phyloP scores from a whole-genome alignment of 169 alveolate species.

The Eimeria acervulina region DNA sequence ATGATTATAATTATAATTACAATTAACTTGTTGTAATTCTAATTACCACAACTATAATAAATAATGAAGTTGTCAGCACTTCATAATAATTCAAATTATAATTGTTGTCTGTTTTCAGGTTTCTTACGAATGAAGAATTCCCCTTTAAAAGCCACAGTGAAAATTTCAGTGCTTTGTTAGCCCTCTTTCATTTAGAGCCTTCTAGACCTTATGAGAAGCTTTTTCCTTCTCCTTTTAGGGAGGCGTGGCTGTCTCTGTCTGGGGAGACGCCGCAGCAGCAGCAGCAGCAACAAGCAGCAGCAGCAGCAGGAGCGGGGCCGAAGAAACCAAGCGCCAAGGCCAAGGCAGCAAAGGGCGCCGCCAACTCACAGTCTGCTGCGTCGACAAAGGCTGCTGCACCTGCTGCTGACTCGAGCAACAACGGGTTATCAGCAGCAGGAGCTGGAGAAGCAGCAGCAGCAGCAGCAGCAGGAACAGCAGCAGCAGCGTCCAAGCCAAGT shows the following conservation, averaged over 20 bases:
- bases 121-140: conserved; percentile 67
- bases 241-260: conserved; percentile 74
- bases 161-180: conserved; percentile 67
- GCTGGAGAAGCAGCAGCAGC: conserved; percentile 24
- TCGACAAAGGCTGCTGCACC: conserved; percentile 1
- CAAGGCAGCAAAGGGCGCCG: conserved; percentile 19
- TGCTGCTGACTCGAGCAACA: not conserved
- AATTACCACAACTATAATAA: too few relatives aligned
- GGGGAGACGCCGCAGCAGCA: conserved; percentile 55
- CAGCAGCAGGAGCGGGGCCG: conserved; percentile 49
- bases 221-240: conserved; percentile 77
- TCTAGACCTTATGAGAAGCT: conserved; percentile 78
- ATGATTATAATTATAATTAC: too few relatives aligned
- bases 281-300: conserved; percentile 69
- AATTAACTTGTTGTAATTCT: too few relatives aligned
- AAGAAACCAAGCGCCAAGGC: conserved; percentile 40
- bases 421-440: conserved; percentile 4
- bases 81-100: not conserved
- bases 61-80: too few relatives aligned
- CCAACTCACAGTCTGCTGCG: conserved; percentile 16
- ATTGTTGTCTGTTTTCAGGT: not conserved
- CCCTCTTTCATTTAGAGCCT: conserved; percentile 71
- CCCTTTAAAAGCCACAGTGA: conserved; percentile 75
- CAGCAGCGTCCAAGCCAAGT: not conserved
- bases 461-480: conserved; percentile 32